Base-by-base conservation (phyloP, 768 basidiomycete genomes). In the Agaricus blazei region DNA sequence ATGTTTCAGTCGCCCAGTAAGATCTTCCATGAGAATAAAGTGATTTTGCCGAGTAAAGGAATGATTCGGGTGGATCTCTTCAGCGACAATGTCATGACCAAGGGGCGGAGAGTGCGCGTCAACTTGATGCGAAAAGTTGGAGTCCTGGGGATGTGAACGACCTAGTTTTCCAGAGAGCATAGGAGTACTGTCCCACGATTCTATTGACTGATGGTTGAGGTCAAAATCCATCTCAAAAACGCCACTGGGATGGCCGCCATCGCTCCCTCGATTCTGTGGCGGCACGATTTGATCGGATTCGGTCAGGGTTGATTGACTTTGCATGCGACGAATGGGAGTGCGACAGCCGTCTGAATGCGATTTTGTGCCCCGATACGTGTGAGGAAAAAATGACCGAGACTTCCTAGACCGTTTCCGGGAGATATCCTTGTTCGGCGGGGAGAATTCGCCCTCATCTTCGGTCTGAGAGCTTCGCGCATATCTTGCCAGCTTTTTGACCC, bases 21-120 rank as follows among this genome's bases (percentile, higher is more conserved):
- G 75, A 65, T 99, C 97, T 70, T 99, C 97, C 94, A 99, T 97
- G 62, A 98, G 80, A 63, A 99, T 97, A 66, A 98, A 99, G 67
- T 98, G 90, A 65, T 97, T 94, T 70, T 97, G 95, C 11, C 96
- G 84, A 6, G 93, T 85, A 46, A 88, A 73, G 46, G 76, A 67
- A 34, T 75, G 70, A 50, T 80, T 72, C 11, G 62, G 52, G 54
- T 67, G 67, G 12, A 54, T 37, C 36, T 68, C 62, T 59, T 76
- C 75, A 57, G 67, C 70, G 52, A 76, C 70, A 41, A 67, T 59
- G 27, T 64, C 51, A 51, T 68, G 54, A 60, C 69, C 63, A 37
- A 64, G 51, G 12, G 64, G 53, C 9, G 64, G 55, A 14, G 60
- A 65, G 31, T 68, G 68, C 52, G 64, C 66, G 7, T 66, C 59